Base-by-base conservation (phyloP, 2,329 filamentous ascomycete species). In the Clarireedia paspali region DNA sequence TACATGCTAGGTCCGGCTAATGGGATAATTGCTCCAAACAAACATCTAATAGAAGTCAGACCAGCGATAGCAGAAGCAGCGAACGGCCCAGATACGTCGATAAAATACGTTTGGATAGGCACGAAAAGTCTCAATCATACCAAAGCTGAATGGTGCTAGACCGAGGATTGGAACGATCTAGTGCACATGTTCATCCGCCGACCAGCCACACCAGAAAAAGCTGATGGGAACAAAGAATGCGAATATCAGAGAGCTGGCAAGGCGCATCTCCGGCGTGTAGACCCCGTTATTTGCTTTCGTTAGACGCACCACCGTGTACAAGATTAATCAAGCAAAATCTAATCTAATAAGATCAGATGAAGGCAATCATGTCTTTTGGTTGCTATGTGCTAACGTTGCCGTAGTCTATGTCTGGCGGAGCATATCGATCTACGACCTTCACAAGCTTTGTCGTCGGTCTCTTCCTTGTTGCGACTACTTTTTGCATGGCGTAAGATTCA, bases 131-230 rank as follows among this genome's bases (percentile, higher is more conserved):
- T n/a, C 74, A 14, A 81, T 74, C 55, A 79, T 76, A 1, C 77
- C 76, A 23, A 79, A 70, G 5, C 76, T 77, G 44, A 64, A 1
- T 75, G 75, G 60, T 73, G 75, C 47, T 0, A 76, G 81, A 2
- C 74, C 75, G 2, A 78, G 72, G 38, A 82, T 77, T 0, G 80
- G 78, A 0, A 74, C 77, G 20, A 82, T 75, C 79, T 80, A 84
- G 54, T 82, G 79, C 0, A 77, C 72, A 10, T 73, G 61, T 20
- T 77, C 75, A 42, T 84, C 70, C 0, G 76, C 75, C 0, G 77
- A 77, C 79, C 80, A 84, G 1, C 79, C 81, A 59, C 83, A 84
- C 65, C 77, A 75, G 65, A 85, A 83, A 38, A 85, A 69, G 0
- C 40, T 27, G 0, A 76, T 67, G 0, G 82, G 82, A 1, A 85